Base-by-base conservation (phyloP, 176 grass and related monocot genomes). In the Musa itinerans region DNA sequence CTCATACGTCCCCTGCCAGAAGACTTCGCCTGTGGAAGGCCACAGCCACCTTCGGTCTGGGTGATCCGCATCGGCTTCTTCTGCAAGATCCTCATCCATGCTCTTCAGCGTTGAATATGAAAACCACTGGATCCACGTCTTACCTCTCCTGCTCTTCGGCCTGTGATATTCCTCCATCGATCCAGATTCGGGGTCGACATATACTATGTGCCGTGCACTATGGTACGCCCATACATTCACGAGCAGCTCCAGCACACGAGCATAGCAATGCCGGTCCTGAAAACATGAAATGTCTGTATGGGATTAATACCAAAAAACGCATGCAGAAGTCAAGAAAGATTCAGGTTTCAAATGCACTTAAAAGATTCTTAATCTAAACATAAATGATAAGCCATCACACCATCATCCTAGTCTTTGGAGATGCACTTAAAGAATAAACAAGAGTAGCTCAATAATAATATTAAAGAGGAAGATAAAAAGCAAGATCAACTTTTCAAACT, bases 151-250 rank as follows among this genome's bases (percentile, higher is more conserved):
- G 72, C 64, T 73, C 65, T 75, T 68, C 1, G 85, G 83, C 10
- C 48, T 78, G 83, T 97, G 93, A 51, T 88, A 82, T 78, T 97
- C 93, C 34, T 90, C 83, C 93, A 97, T 93, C 72, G 49, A 80
- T 81, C 93, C 93, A 54, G 85, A 93, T 74, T 89, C 78, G 67
- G 93, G 86, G 76, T 93, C 76, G 14, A 97, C 88, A 83, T 89
- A 93, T 14, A 97, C 78, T 75, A 97, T 97, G 55, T 78, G 79
- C 16, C 90, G 86, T 43, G 90, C 82, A 75, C 87, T 93, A 72
- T 97, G 93, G 78, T 89, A 97, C 4, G 90, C 90, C 93, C 93
- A 97, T 73, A 97, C 66, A 63, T 97, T 97, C 50, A 97, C 86
- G 61, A 97, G 81, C 61, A 97, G 75, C 77, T 97, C 93, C n/a